A percentile compares a stretch with the other conserved stretches of the same genome.
phyloP scores from a whole-genome alignment of 108 stramenopile species.

The Mediolabrus comicus region DNA sequence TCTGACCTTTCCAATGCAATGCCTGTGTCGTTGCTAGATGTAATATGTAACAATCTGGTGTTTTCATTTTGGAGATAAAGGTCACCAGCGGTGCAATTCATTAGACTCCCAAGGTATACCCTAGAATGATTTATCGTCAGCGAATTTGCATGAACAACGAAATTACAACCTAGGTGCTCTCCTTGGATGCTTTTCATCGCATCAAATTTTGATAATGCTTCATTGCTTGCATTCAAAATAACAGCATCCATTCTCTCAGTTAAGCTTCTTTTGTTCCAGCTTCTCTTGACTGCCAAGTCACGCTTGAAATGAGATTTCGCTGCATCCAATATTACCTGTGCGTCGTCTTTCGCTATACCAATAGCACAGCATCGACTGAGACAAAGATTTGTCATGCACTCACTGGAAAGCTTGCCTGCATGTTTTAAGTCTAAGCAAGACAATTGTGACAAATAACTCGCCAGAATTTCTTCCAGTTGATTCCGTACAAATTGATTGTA shows the following conservation, averaged over 20 bases:
- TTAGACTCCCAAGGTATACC: not conserved
- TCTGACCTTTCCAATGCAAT: not conserved
- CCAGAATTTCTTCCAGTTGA: slow-evolving; percentile 47
- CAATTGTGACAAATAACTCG: slow-evolving; percentile 51
- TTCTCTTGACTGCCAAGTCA: slow-evolving; percentile 19
- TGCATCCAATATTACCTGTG: slow-evolving; percentile 47
- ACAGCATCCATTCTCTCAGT: slow-evolving; percentile 22
- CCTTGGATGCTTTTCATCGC: not conserved
- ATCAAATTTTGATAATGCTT: slow-evolving; percentile 8
- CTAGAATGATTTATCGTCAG: slow-evolving; percentile 4
- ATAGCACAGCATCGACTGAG: slow-evolving; percentile 53
- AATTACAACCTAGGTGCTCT: not conserved
- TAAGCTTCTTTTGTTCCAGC: slow-evolving; percentile 1
- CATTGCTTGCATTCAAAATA: slow-evolving; percentile 8
- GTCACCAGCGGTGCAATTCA: not conserved
- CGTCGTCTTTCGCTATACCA: slow-evolving; percentile 52
- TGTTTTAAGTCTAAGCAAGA: slow-evolving; percentile 63
- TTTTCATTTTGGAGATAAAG: not conserved
- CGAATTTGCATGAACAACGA: not conserved
- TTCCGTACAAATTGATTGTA: not conserved
- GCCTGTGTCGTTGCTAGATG: not conserved
- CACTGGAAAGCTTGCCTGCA: slow-evolving; percentile 59
- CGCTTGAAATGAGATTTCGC: slow-evolving; percentile 56
- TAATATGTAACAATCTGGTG: not conserved
- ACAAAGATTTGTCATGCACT: slow-evolving; percentile 60